Base-by-base conservation (phyloP, 805 yeast species). In the Cyberlindnera misumaiensis region DNA sequence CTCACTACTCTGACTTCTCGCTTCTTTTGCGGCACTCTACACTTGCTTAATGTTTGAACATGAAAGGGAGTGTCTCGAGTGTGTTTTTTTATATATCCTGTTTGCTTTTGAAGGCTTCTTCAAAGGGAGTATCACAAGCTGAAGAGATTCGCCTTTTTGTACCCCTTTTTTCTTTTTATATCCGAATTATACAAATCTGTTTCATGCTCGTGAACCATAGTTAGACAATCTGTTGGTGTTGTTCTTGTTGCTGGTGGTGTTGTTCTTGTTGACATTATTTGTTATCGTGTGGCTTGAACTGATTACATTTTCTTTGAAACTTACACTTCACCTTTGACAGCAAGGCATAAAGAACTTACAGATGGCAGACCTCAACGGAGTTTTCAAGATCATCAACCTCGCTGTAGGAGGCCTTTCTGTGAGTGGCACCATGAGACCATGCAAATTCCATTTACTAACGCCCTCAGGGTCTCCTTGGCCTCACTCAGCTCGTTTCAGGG, bases 361-460 rank as follows among this genome's bases (percentile, higher is more conserved):
- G 13, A 52, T 53, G 58, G 42, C 58, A 13, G 58, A 53, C 25
- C 42, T 52, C 4, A 48, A 38, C 35, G 56, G 54, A 13, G 40
- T 56, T 17, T 63, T 64, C 52, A 64, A 58, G 40, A 42, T 52
- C 28, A 68, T 72, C 43, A 81, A 81, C 52, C 49, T 81, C 35
- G 51, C 67, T 1, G 78, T 80, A 22, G 81, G 83, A 4, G 67
- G 29, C 9, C 59, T 17, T 35, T 55, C 29, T 11, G 58, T 30
- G 32, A 44, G 36, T 60, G 49, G 40, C n/a, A n/a, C n/a, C n/a
- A n/a, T n/a, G n/a, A n/a, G n/a, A n/a, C n/a, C n/a, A n/a, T n/a
- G n/a, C n/a, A n/a, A n/a, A n/a, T n/a, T n/a, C n/a, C n/a, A 20
- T 26, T 13, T 18, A 38, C 33, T 32, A 35, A 35, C 29, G 16